These are phyloP conservation scores for Chrysanthemum lavandulifolium DNA, from an alignment of 129 eudicot genomes.

Conservation along the genomic window DNA sequence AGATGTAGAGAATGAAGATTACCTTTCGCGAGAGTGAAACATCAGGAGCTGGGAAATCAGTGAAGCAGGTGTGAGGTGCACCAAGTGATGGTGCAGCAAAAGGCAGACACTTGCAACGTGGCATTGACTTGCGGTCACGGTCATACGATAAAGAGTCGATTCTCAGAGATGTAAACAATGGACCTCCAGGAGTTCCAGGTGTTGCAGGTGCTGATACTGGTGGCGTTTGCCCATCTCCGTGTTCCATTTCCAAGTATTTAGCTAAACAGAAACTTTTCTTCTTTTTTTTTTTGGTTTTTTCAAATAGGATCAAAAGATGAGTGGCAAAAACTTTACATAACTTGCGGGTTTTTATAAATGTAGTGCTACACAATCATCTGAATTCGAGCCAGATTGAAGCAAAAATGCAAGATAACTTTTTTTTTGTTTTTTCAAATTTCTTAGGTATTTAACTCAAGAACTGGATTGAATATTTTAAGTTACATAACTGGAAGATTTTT, in stretches of 20 bases:
- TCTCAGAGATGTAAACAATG: constrained; percentile 47
- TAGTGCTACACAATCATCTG: constrained; percentile 22
- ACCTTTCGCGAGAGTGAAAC: constrained; percentile 84
- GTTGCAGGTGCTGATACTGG: constrained; percentile 62
- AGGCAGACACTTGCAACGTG: constrained; percentile 64
- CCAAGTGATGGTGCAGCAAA: constrained; percentile 50
- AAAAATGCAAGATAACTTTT: neutral
- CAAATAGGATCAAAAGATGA: neutral
- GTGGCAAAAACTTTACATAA: constrained; percentile 26
- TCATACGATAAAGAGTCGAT: constrained; percentile 64
- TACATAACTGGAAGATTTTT: constrained; percentile 33
- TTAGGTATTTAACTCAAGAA: neutral
- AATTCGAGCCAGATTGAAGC: constrained; percentile 10
- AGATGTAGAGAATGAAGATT: neutral
- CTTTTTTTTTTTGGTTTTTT: neutral
- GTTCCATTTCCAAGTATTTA: constrained; percentile 30
- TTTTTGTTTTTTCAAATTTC: neutral
- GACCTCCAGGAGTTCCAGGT: constrained; percentile 75
- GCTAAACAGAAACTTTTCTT: neutral
- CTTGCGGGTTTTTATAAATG: constrained; percentile 29
- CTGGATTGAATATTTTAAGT: constrained; percentile 11
- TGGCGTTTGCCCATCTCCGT: constrained; percentile 30
- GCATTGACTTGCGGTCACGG: constrained; percentile 78
- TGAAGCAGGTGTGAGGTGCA: constrained; percentile 63
- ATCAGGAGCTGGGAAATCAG: constrained; percentile 66